A percentile compares a stretch with the other conserved stretches of the same genome.
phyloP scores from a whole-genome alignment of 2,329 filamentous ascomycete species.

The Macroventuria anomochaeta region DNA sequence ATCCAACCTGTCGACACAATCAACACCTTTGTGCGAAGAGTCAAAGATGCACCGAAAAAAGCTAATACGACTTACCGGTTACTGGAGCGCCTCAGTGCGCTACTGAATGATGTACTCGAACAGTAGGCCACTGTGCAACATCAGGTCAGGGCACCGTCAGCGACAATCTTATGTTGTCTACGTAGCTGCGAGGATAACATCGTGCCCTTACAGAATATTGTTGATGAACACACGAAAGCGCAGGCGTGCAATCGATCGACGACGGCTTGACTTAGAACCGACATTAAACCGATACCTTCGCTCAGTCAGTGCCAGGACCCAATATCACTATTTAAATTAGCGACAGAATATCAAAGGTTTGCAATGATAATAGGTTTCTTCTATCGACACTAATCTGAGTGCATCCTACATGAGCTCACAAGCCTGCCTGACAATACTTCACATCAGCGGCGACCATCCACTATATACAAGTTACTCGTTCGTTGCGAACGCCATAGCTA shows the following conservation, averaged over 20 bases:
- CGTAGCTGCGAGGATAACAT: constrained; percentile 20
- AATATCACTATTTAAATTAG: no score
- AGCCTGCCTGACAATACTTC: constrained; percentile 3
- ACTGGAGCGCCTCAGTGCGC: constrained; percentile 13
- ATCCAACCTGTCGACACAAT: constrained; percentile 16
- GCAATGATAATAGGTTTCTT: not conserved
- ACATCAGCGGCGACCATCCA: constrained; percentile 6
- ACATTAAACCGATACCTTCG: not conserved
- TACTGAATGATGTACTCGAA: constrained; percentile 11
- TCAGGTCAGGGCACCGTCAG: constrained; percentile 19
- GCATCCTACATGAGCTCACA: not conserved
- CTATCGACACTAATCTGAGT: constrained; percentile 2
- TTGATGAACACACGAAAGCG: not conserved
- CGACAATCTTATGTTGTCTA: constrained; percentile 16
- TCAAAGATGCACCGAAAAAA: constrained; percentile 24
- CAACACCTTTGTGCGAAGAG: constrained; percentile 12
- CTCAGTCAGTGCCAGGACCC: no score
- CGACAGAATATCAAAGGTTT: no score
- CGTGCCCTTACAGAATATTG: constrained; percentile 1
- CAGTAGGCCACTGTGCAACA: no score
- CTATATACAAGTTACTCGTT: constrained; percentile 16
- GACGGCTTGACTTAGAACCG: not conserved
- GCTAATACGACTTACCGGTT: constrained; percentile 12
- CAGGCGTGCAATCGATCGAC: not conserved
- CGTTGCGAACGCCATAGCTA: not conserved